These are phyloP conservation scores for Melampsora americana DNA, from an alignment of 1,284 basidiomycete genomes.

Conservation along the genomic window DNA sequence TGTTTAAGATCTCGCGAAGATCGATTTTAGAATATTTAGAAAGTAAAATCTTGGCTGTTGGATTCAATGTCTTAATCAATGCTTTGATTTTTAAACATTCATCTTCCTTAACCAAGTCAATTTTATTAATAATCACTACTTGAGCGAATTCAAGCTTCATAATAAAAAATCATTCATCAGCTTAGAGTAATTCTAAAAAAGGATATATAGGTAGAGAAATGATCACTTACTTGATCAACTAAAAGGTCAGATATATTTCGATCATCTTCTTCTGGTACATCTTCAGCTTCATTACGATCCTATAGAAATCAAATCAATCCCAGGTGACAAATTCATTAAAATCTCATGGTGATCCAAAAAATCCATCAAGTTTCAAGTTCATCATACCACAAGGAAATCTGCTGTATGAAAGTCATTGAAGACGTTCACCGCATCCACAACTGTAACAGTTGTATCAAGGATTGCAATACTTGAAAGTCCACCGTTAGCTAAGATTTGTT, in stretches of 20 bases:
- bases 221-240: slow-evolving; percentile 52
- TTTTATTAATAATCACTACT: slow-evolving; percentile 58
- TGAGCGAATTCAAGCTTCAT: slow-evolving; percentile 57
- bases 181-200: background rate
- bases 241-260: slow-evolving; percentile 58
- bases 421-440: slow-evolving; percentile 54
- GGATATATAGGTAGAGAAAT: background rate
- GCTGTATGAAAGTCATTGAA: slow-evolving; percentile 57
- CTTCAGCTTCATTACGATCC: slow-evolving; percentile 45
- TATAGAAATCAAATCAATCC: background rate
- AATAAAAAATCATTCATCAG: slow-evolving; percentile 12
- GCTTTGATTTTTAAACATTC: slow-evolving; percentile 53
- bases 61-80: slow-evolving; percentile 57
- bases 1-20: slow-evolving; percentile 55
- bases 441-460: slow-evolving; percentile 53
- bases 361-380: slow-evolving; percentile 45
- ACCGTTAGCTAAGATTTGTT: slow-evolving; percentile 55
- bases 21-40: slow-evolving; percentile 54
- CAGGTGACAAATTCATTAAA: background rate
- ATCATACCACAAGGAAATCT: slow-evolving; percentile 57
- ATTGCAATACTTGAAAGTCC: slow-evolving; percentile 55
- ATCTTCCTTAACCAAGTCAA: slow-evolving; percentile 52
- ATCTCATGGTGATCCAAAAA: background rate
- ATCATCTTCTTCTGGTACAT: slow-evolving; percentile 57
- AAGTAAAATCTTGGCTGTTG: slow-evolving; percentile 48